Evolutionary conservation across 176 grass and related monocot genomes (phyloP), one percentile per base, ranked within the genome.

Genomic region (Carex kokanica): DNA sequence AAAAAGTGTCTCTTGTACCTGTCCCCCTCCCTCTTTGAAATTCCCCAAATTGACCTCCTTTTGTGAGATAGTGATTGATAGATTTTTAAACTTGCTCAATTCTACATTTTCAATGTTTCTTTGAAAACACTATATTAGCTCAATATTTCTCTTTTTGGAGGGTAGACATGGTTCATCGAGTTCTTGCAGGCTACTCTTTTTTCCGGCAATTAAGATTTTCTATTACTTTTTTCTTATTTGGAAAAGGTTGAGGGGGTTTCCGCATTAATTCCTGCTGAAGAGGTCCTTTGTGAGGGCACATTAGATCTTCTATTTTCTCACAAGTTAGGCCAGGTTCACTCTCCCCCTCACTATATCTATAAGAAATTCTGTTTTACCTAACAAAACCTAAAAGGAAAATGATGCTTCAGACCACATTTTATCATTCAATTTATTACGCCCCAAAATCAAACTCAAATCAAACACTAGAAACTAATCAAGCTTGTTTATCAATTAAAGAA

Each of bases 241-340:
- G 78, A 89, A 67, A 92, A 99, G 96, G 86, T 99, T 79, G 96
- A 93, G 90, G 96, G 89, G 24, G 86, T 93, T 80, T 83, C 93
- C 62, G 93, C 96, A 74, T 84, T 99, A 70, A 88, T 99, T 88
- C 96, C 92, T 70, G 93, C 93, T 69, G 88, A 88, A 87, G 89
- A 99, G 85, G 88, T 99, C 58, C 88, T 88, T 1, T 99, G 89
- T 91, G 93, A 99, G 88, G 88, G 84, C 24, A 95, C 88, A 60
- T 83, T 99, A 85, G 96, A 99, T 88, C 93, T 93, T 79, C 81
- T 90, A 83, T 88, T 90, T 84, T 95, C 88, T 79, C 93, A 89
- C 83, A 90, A 88, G 88, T 83, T 99, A 84, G 93, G 96, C 80
- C 91, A 95, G 93, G 96, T 95, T 79, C 17, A 20, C 41, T 27